Base-by-base conservation (phyloP, 768 basidiomycete genomes). In the Suillus sp. region DNA sequence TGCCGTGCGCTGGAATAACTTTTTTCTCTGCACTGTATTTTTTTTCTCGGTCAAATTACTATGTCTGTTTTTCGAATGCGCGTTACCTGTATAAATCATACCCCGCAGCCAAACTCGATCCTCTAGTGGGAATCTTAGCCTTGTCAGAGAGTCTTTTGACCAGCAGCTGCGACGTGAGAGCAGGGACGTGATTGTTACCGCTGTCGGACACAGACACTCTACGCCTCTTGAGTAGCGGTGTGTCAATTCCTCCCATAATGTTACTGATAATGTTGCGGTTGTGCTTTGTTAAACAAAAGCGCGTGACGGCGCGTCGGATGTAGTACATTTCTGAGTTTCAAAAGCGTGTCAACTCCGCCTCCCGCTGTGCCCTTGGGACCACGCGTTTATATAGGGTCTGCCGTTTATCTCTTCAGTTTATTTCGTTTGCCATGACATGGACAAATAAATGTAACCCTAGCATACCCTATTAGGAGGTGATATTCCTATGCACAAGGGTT, bases 81-180 rank as follows among this genome's bases (percentile, higher is more conserved):
- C 7, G 6, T 25, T 72, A 93, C 95, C 91, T 91, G 78, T 95
- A 96, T 42, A 99, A 81, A 75, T 99, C 97, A 72, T 99, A 97
- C 6, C 97, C 97, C 1, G 97, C 97, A 2, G 96, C 86, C 56
- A 95, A 80, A 2, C 86, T 76, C 3, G 92, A 94, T 1, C 97
- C 96, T 57, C 94, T 85, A 11, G 92, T 95, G 3, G 97, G 97
- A 25, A 94, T 72, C 65, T 74, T 90, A 30, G 93, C 97, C 70
- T 88, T 91, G 20, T 87, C 85, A 3, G 92, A 94, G 42, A 91
- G 87, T 38, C 87, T 85, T 72, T 97, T 97, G 72, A 99, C 85
- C 60, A 94, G 85, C 22, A 98, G 84, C 53, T 82, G 82, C 1
- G 80, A 69, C 9, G 75, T 70, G 53, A 84, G 82, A 3, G 80